phyloP scores from a whole-genome alignment of 2,329 filamentous ascomycete species.

The Alternaria viburni region DNA sequence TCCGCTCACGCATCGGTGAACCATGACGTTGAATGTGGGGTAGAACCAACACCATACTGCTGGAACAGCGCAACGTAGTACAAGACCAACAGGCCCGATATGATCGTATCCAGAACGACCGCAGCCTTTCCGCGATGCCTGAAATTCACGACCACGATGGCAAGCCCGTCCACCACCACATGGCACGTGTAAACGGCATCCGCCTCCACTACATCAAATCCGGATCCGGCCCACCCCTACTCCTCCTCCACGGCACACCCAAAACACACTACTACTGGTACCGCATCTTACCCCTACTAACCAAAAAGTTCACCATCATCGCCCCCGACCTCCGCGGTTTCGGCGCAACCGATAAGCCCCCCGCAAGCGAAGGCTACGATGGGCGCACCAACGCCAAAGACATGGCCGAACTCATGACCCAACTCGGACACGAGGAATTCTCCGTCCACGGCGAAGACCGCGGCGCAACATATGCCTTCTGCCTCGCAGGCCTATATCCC shows the following conservation, averaged over 20 bases:
- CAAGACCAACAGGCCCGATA: background rate
- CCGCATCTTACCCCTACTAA: slow-evolving; percentile 43
- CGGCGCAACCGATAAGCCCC: slow-evolving; percentile 50
- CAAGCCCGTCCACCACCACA: slow-evolving; percentile 19
- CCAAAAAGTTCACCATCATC: slow-evolving; percentile 45
- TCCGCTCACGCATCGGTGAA: background rate
- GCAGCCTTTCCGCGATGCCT: slow-evolving; percentile 14
- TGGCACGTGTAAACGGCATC: slow-evolving; percentile 30
- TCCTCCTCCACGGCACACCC: slow-evolving; percentile 30
- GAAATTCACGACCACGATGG: slow-evolving; percentile 26
- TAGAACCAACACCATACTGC: background rate
- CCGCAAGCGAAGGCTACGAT: slow-evolving; percentile 46
- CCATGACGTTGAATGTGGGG: background rate
- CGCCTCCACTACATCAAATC: slow-evolving; percentile 30
- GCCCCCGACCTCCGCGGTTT: slow-evolving; percentile 49
- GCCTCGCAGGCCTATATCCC: slow-evolving; percentile 23
- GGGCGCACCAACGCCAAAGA: slow-evolving; percentile 45
- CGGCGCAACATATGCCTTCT: slow-evolving; percentile 26
- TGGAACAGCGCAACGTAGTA: background rate
- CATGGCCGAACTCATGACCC: slow-evolving; percentile 42
- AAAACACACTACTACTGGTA: slow-evolving; percentile 47
- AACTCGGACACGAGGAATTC: slow-evolving; percentile 73
- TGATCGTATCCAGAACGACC: rapidly evolving
- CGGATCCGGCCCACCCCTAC: slow-evolving; percentile 24
- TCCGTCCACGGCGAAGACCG: slow-evolving; percentile 66